Evolutionary conservation across 495 filamentous ascomycete genomes (phyloP).

Genomic region (Amniculicola lignicola): DNA sequence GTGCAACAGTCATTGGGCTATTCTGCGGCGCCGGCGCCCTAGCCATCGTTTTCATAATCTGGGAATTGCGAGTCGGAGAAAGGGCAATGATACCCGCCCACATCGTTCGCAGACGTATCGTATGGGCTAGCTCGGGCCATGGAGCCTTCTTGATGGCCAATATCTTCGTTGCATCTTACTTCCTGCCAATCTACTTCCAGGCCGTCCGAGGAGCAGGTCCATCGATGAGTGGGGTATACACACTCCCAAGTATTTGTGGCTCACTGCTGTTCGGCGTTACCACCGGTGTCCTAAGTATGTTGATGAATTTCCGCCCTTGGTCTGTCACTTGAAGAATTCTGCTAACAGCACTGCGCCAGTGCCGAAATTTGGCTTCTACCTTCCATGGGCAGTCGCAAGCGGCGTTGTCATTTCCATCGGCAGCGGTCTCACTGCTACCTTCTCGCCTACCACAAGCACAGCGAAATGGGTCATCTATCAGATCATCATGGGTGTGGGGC

Average conservation of each 20-base stretch:
- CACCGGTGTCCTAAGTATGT: conserved; percentile 5
- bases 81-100: conserved; percentile 51
- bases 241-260: conserved; percentile 5
- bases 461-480: conserved; percentile 76
- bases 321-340: no score
- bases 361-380: conserved; percentile 70
- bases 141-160: neutral
- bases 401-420: conserved; percentile 61
- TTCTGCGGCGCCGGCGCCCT: conserved; percentile 51
- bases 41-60: conserved; percentile 46
- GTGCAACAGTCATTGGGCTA: conserved; percentile 48
- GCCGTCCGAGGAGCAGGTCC: conserved; percentile 37
- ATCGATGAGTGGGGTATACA: conserved; percentile 32
- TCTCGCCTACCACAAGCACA: conserved; percentile 51
- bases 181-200: conserved; percentile 45
- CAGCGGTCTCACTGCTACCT: conserved; percentile 65
- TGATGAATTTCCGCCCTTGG: conserved; percentile 18
- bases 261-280: conserved; percentile 5
- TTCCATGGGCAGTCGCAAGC: conserved; percentile 64
- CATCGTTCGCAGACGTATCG: conserved; percentile 23
- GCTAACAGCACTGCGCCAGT: no score
- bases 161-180: conserved; percentile 23
- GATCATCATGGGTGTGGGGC: conserved; percentile 59
- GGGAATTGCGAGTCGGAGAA: conserved; percentile 50
- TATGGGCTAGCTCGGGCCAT: neutral